Evolutionary conservation across 2,329 filamentous ascomycete genomes (phyloP).

Genomic region (Gaeumannomyces tritici): DNA sequence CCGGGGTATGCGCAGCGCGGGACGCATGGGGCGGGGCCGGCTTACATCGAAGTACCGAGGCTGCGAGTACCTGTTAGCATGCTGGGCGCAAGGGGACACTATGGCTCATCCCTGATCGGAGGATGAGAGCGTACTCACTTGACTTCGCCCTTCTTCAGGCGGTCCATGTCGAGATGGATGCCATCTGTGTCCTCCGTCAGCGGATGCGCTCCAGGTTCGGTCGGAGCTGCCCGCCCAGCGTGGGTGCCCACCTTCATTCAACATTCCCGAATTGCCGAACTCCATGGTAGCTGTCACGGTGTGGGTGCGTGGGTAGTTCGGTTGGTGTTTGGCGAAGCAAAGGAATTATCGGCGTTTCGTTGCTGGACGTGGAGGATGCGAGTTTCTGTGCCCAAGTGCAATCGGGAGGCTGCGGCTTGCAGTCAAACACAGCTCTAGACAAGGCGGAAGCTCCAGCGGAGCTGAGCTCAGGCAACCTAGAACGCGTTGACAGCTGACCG

Average conservation of each 20-base stretch:
- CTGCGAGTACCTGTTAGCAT: slow-evolving; percentile 37
- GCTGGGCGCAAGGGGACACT: not conserved
- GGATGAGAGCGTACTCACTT: slow-evolving; percentile 54
- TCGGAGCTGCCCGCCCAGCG: not conserved
- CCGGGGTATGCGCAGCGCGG: not conserved
- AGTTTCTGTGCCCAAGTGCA: not conserved
- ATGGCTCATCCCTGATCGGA: not conserved
- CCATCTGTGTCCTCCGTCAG: slow-evolving; percentile 58
- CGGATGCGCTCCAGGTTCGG: not conserved
- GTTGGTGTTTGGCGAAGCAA: slow-evolving; percentile 6
- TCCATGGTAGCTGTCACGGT: slow-evolving; percentile 38
- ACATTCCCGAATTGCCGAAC: slow-evolving; percentile 50
- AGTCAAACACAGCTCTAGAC: not conserved
- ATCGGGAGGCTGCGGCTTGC: not conserved
- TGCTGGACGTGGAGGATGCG: slow-evolving; percentile 2
- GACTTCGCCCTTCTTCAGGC: slow-evolving; percentile 96
- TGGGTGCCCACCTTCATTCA: slow-evolving; percentile 50
- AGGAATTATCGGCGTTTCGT: slow-evolving; percentile 1
- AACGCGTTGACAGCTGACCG: slow-evolving; percentile 23
- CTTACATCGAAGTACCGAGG: slow-evolving; percentile 92
- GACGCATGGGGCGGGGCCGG: slow-evolving; percentile 14
- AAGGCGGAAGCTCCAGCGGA: slow-evolving; percentile 9
- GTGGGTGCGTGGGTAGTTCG: slow-evolving; percentile 10
- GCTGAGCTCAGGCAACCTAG: slow-evolving; percentile 36
- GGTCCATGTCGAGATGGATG: slow-evolving; percentile 98